Base-by-base conservation (phyloP, 305 asterid species). In the Fraxinus nigra region DNA sequence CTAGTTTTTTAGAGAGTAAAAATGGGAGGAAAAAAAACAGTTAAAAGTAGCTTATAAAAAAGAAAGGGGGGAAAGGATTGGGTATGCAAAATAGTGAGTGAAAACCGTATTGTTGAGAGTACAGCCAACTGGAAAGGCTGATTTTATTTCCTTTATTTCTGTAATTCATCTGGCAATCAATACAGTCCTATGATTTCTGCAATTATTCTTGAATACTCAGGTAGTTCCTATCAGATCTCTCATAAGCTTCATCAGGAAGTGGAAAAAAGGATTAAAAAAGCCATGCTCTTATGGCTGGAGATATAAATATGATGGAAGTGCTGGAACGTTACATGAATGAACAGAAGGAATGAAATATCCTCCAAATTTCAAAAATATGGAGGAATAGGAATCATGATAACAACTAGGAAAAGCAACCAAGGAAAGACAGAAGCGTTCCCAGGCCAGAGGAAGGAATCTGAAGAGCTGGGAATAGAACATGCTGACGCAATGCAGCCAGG, bases 331-430 rank as follows among this genome's bases (percentile, higher is more conserved):
- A 51, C 48, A 38, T 56, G 3, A 48, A 69, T 69, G 20, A 70
- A 76, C 40, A 76, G 40, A 30, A 81, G 74, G 63, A 77, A 46
- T 61, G 72, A 34, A 37, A 22, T 40, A 28, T 14, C 33, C 76
- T 72, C 70, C 46, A 20, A 69, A 82, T 38, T 70, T 26, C 37
- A 75, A 78, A 78, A 82, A n/a, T 38, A 43, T 13, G 32, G 35
- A 14, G 9, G 46, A 20, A 63, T 65, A 9, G 72, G 10, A 75
- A 34, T 14, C 51, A 63, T 24, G 51, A 65, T 78, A 63, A 56
- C 74, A 9, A 75, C 54, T 30, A 72, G 67, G 56, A 75, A 34
- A 48, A 48, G 40, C 48, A 51, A 76, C 35, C 69, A 63, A 69
- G n/a, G 33, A 59, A 85, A 51, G 75, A 30, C 4, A 76, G 82